Conservation (phyloP, 2,329 filamentous ascomycete genomes). For the Neofusicoccum parvum region DNA sequence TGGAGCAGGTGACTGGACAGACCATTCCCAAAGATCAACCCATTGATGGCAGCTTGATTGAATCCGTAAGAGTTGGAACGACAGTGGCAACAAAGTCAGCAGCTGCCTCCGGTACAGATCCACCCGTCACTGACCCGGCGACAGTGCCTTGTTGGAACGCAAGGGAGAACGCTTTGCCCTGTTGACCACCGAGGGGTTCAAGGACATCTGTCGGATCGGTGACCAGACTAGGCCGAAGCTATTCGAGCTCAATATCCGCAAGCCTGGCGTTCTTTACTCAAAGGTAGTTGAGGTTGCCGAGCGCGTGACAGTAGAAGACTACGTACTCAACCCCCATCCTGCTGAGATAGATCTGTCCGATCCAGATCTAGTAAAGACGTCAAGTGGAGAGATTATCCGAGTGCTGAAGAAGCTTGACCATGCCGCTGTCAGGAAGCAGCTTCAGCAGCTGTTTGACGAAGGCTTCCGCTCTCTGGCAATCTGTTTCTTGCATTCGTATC, state of each 20-base stretch:
- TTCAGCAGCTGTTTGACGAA: constrained; percentile 32
- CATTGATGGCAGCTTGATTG: constrained; percentile 28
- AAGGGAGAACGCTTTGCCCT: constrained; percentile 24
- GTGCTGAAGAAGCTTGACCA: constrained; percentile 24
- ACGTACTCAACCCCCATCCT: constrained; percentile 25
- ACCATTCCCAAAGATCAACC: constrained; percentile 28
- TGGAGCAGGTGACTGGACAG: constrained; percentile 25
- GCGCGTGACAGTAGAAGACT: constrained; percentile 30
- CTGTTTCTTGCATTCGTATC: constrained; percentile 37
- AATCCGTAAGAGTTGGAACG: constrained; percentile 28
- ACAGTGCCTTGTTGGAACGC: constrained; percentile 30
- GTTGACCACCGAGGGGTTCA: constrained; percentile 25
- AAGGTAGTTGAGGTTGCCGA: constrained; percentile 30
- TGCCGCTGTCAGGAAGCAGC: constrained; percentile 17
- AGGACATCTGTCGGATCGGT: constrained; percentile 30
- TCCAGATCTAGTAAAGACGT: constrained; percentile 23
- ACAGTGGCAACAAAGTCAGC: constrained; percentile 30
- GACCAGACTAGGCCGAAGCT: constrained; percentile 30
- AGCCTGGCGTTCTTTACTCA: constrained; percentile 27
- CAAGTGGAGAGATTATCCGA: constrained; percentile 27
- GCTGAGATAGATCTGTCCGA: constrained; percentile 17
- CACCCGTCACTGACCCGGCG: constrained; percentile 22
- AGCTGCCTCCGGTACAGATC: background rate
- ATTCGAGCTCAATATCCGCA: constrained; percentile 30
- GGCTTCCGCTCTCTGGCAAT: constrained; percentile 42